phyloP scores from a whole-genome alignment of 2,329 filamentous ascomycete species.

The Diplodia scrobiculata region DNA sequence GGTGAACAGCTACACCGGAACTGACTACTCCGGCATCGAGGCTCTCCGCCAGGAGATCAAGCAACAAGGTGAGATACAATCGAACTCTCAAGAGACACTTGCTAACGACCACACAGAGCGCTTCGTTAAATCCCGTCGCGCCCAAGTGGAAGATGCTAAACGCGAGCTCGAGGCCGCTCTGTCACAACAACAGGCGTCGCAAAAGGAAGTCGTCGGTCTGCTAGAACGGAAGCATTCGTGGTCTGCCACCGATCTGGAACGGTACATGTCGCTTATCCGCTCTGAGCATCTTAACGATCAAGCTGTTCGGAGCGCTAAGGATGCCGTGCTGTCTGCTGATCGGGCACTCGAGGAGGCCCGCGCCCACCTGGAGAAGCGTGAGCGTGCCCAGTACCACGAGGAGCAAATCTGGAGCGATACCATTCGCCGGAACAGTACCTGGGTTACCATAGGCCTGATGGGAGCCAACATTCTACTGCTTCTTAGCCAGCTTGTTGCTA shows the following conservation, averaged over 20 bases:
- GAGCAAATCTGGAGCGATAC: constrained; percentile 99
- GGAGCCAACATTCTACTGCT: constrained; percentile 91
- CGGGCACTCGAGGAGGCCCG: constrained; percentile 75
- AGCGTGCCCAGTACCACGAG: constrained; percentile 91
- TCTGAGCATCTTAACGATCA: constrained; percentile 92
- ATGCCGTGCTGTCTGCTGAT: constrained; percentile 73
- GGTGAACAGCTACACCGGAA: constrained; percentile 88
- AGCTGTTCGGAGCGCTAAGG: constrained; percentile 71
- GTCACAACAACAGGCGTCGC: constrained; percentile 77
- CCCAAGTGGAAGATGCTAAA: constrained; percentile 70
- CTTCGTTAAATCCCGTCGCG: constrained; percentile 61
- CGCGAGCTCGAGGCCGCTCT: constrained; percentile 80
- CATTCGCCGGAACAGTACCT: constrained; percentile 92
- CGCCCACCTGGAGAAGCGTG: constrained; percentile 74
- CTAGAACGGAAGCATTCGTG: constrained; percentile 93
- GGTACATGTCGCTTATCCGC: constrained; percentile 90
- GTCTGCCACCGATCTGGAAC: constrained; percentile 82
- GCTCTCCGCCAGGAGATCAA: constrained; percentile 77
- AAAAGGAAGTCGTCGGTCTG: constrained; percentile 92
- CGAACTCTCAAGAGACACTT: not conserved
- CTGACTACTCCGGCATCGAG: constrained; percentile 85
- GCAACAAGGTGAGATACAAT: constrained; percentile 55
- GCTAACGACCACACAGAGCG: constrained; percentile 49
- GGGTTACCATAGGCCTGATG: constrained; percentile 98
- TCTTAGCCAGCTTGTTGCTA: constrained; percentile 79